These are phyloP conservation scores for Hypsizygus ulmarius DNA, from an alignment of 1,284 basidiomycete genomes.

Conservation along the genomic window DNA sequence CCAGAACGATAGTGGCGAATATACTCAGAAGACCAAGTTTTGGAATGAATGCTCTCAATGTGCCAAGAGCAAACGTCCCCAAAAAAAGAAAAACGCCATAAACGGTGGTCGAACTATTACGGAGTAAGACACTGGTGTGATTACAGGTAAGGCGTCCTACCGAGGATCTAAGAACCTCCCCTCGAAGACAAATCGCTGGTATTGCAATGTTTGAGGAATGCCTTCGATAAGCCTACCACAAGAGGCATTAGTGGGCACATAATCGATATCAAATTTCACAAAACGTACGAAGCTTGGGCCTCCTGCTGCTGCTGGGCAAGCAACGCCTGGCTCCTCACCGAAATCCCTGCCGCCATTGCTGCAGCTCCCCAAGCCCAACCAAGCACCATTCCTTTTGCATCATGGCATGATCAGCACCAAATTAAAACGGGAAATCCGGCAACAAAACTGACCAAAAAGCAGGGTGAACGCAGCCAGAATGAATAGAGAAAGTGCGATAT, in stretches of 20 bases:
- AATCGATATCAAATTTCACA: neutral
- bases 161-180: conserved; percentile 69
- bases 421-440: neutral
- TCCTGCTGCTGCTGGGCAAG: conserved; percentile 46
- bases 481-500: conserved; percentile 35
- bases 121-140: neutral
- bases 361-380: conserved; percentile 79
- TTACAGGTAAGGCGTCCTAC: conserved; percentile 23
- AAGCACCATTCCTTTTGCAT: conserved; percentile 52
- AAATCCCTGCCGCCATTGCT: conserved; percentile 64
- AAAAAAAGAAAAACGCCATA: conserved; percentile 73
- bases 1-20: conserved; percentile 57
- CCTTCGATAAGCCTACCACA: conserved; percentile 40
- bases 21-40: conserved; percentile 58
- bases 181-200: conserved; percentile 52
- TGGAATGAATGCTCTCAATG: conserved; percentile 59
- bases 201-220: conserved; percentile 48
- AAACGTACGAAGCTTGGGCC: conserved; percentile 34
- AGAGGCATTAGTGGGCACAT: neutral
- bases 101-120: conserved; percentile 49
- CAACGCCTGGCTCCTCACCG: conserved; percentile 53
- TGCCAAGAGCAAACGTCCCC: conserved; percentile 59
- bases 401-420: conserved; percentile 2
- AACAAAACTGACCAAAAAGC: conserved; percentile 24
- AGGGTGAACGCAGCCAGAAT: conserved; percentile 30